phyloP scores from a whole-genome alignment of 2,329 filamentous ascomycete species.

The Colletotrichum sp. region DNA sequence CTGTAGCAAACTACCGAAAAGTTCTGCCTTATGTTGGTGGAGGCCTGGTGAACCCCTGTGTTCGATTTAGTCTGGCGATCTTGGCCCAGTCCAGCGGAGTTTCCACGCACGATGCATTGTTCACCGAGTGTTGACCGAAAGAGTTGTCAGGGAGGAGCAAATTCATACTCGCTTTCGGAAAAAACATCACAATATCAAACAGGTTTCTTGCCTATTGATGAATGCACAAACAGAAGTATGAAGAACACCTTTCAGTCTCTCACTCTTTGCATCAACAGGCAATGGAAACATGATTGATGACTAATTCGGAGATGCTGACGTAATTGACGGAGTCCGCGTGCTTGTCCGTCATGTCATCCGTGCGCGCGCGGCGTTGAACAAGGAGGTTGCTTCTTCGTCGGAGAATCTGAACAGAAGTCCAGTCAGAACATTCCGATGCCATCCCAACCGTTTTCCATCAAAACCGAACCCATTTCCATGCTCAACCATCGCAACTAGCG shows the following conservation, averaged over 20 bases:
- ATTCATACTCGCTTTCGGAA: neutral
- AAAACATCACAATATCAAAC: too few species aligned
- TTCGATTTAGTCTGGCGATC: neutral
- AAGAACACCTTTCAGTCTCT: neutral
- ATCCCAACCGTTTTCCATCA: neutral
- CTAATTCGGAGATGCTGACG: neutral
- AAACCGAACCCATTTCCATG: neutral
- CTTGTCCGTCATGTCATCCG: neutral
- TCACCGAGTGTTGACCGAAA: neutral
- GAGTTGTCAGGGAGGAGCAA: accelerated
- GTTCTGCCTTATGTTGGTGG: neutral
- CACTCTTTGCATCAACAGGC: neutral
- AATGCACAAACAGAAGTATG: neutral
- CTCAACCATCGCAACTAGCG: neutral
- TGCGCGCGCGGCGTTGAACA: neutral
- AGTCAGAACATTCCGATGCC: neutral
- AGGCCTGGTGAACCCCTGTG: neutral
- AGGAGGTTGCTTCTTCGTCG: neutral
- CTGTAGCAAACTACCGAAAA: neutral
- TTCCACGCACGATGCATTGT: accelerated
- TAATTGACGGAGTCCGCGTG: neutral
- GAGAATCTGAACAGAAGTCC: neutral
- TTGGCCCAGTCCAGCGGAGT: neutral
- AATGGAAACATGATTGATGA: neutral
- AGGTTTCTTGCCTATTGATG: neutral